Percentiles rank a stretch among this genome's conserved stretches.
These are phyloP conservation scores for Syncephalis fuscata DNA, from an alignment of 371 early-diverging fungal genomes.

Conservation along the genomic window DNA sequence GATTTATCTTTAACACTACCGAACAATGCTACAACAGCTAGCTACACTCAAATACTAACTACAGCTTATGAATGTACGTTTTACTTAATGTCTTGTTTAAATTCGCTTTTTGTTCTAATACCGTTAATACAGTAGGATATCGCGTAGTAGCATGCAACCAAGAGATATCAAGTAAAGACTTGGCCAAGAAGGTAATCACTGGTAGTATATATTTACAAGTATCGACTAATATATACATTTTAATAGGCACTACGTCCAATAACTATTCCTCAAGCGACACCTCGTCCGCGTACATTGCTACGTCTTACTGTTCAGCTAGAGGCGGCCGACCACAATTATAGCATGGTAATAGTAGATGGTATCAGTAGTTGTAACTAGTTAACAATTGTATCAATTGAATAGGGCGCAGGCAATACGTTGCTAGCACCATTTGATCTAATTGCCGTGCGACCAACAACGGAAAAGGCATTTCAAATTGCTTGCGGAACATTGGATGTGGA, in stretches of 20 bases:
- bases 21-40: no score
- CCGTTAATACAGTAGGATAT: constrained; percentile 34
- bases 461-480: constrained; percentile 60
- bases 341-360: constrained; percentile 23
- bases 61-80: no score
- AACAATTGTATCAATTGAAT: no score
- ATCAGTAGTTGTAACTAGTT: background rate
- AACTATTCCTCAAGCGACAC: constrained; percentile 17
- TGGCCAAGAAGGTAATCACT: constrained; percentile 27
- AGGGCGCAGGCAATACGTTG: constrained; percentile 12
- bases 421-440: constrained; percentile 56
- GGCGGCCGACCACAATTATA: constrained; percentile 40
- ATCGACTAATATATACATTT: background rate
- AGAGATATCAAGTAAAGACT: constrained; percentile 27
- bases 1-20: no score
- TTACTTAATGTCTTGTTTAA: no score
- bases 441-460: constrained; percentile 62
- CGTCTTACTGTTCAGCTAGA: constrained; percentile 42
- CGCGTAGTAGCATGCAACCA: constrained; percentile 57
- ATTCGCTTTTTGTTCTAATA: no score
- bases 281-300: constrained; percentile 28
- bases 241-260: constrained; percentile 25
- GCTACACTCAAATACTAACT: no score
- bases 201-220: background rate
- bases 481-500: constrained; percentile 69